Conservation (phyloP, 768 basidiomycete genomes). For the Cantharellus cinnabarinus region DNA sequence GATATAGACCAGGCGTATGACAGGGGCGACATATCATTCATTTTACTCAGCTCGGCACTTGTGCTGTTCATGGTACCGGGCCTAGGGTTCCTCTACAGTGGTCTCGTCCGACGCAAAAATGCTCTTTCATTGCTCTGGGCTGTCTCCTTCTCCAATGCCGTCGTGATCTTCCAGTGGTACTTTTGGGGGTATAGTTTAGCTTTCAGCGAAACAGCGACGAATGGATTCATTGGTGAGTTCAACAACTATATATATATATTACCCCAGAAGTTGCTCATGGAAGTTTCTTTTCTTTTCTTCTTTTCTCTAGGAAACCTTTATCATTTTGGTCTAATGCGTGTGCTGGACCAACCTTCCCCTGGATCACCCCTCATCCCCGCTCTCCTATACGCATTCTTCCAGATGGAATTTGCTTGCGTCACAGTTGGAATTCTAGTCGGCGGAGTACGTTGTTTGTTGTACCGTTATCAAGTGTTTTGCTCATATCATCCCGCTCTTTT, state of each 20-base stretch:
- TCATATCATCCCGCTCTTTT: not conserved
- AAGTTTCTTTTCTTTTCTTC: not conserved
- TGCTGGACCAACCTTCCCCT: conserved; percentile 50
- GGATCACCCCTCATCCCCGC: conserved; percentile 68
- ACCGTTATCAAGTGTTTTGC: not conserved
- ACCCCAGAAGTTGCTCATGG: not conserved
- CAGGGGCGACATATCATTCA: conserved; percentile 50
- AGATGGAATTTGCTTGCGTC: conserved; percentile 72
- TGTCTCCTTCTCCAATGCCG: conserved; percentile 48
- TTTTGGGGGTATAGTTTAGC: conserved; percentile 70
- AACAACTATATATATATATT: not conserved
- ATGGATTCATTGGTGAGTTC: conserved; percentile 42
- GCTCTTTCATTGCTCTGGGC: conserved; percentile 59
- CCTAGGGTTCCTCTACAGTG: conserved; percentile 20
- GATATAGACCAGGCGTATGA: conserved; percentile 23
- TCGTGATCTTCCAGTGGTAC: conserved; percentile 67
- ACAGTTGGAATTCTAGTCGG: conserved; percentile 37
- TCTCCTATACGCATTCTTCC: conserved; percentile 68
- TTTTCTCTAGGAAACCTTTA: conserved; percentile 28
- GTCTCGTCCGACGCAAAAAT: conserved; percentile 26
- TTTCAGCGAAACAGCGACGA: conserved; percentile 45
- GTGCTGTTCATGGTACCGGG: conserved; percentile 65
- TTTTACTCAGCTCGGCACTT: conserved; percentile 44
- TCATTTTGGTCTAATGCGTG: conserved; percentile 56
- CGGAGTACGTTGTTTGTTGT: too few relatives aligned